Base-by-base conservation (phyloP, 164 flowering plant species). In the Litsea cubeba region DNA sequence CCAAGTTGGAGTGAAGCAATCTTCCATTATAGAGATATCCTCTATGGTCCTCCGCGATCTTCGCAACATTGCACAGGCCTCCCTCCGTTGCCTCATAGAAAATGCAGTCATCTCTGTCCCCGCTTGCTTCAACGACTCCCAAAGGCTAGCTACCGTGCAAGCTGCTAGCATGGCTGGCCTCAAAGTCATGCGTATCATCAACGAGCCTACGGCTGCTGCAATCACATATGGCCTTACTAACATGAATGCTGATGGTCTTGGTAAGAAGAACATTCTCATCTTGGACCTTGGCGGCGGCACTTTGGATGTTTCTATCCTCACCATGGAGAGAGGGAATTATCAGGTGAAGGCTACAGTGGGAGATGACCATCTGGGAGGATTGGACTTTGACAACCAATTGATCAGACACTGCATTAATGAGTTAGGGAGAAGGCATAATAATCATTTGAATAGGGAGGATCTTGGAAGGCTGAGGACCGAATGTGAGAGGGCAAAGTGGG, bases 381-480 rank as follows among this genome's bases (percentile, higher is more conserved):
- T 84, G 23, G 90, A 87, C 76, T 86, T 87, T 75, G 91, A 88
- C 50, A 88, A 87, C 82, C 80, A 90, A 66, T 85, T 88, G 89
- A 54, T 84, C 58, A 82, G 77, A 69, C 87, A 85, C 62, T 87
- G 81, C 57, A 84, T 80, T 3, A 77, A 78, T 50, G 84, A 87
- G 75, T 85, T 85, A 74, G 81, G 81, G 78, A 83, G 86, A 73
- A 82, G 82, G 84, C 71, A 88, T 82, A 32, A 87, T 85, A 18
- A 82, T 30, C 32, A 79, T 22, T 79, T 79, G 11, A 84, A 82
- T 72, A 84, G 86, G 0, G 78, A 87, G 72, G 86, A 87, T 71
- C 78, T 85, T 24, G 79, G 87, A 75, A 75, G 86, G 60, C 24
- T 84, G 80, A 84, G 86, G 76, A 81, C 86, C 2, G 76, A 85